Base-by-base conservation (phyloP, 2,329 filamentous ascomycete genomes). In the Clonostachys chloroleuca region DNA sequence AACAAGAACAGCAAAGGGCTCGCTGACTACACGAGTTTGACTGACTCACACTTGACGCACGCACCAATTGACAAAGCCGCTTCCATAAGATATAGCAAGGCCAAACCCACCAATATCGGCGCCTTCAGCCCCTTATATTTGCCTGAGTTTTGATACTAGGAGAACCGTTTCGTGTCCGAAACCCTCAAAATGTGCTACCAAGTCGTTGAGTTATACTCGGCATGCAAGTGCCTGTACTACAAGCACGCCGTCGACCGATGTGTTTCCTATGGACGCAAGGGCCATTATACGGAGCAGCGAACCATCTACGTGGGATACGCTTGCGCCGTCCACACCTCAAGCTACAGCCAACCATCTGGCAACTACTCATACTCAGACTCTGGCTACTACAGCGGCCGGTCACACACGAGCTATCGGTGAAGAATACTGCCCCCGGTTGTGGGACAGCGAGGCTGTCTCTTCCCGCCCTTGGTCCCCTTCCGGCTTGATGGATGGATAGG, bases 161-260 rank as follows among this genome's bases (percentile, higher is more conserved):
- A 30, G 24, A 30, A 30, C 24, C 9, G 24, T 10, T 30, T 10
- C 10, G 24, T 30, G 24, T 10, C 8, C 9, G 24, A 30, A 30
- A 30, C 3, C 8, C 24, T 30, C 91, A 75, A 54, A 51, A 95
- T 96, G 91, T 96, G 91, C 62, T 92, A 89, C 61, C 88, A 92
- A 70, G 70, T 96, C 52, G 75, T 92, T 58, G 91, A 96, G 67
- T 78, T 89, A 49, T 96, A 91, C 74, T 84, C 90, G 47, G 88
- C 86, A 47, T 96, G 91, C 77, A 81, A 84, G 53, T 96, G 91
- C 69, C 77, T 92, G 57, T 95, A 96, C 75, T 89, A 92, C 74
- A 79, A 86, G 60, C 92, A 96, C 65, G 84, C 88, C 43, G 78
- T 96, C 57, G 91, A 96, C 61, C 86, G 87, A 51, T 96, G 91